These are phyloP conservation scores for Citrus glauca DNA, from an alignment of 345 rosid genomes.

Conservation along the genomic window DNA sequence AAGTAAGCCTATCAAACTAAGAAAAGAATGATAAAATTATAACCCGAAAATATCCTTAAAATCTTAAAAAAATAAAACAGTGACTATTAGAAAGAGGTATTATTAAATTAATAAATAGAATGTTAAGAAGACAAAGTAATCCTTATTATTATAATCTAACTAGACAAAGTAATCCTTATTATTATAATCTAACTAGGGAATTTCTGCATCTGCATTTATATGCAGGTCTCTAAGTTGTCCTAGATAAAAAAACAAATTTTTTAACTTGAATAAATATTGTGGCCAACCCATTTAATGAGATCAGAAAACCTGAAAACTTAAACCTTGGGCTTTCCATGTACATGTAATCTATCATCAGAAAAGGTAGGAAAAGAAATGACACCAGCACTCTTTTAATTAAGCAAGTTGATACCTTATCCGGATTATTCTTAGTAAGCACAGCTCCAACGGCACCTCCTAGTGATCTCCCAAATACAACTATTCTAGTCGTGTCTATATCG, in stretches of 20 bases:
- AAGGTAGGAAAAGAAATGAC: neutral
- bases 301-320: neutral
- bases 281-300: neutral
- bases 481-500: slow-evolving; percentile 88
- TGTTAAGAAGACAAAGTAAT: neutral
- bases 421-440: slow-evolving; percentile 82
- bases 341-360: neutral
- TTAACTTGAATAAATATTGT: neutral
- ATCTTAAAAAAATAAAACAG: neutral
- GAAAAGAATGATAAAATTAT: neutral
- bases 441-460: slow-evolving; percentile 99
- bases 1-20: neutral
- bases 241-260: too few relatives aligned
- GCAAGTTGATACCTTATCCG: slow-evolving; percentile 59
- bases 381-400: neutral
- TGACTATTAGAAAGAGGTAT: neutral
- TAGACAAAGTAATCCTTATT: neutral
- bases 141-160: neutral
- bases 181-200: neutral
- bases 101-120: too few relatives aligned
- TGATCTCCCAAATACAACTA: slow-evolving; percentile 94
- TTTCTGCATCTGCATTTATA: neutral
- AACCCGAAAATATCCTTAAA: neutral
- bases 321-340: neutral
- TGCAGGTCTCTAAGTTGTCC: neutral